These are phyloP conservation scores for Mortierella sp. DNA, from an alignment of 371 early-diverging fungal species.

Conservation along the genomic window DNA sequence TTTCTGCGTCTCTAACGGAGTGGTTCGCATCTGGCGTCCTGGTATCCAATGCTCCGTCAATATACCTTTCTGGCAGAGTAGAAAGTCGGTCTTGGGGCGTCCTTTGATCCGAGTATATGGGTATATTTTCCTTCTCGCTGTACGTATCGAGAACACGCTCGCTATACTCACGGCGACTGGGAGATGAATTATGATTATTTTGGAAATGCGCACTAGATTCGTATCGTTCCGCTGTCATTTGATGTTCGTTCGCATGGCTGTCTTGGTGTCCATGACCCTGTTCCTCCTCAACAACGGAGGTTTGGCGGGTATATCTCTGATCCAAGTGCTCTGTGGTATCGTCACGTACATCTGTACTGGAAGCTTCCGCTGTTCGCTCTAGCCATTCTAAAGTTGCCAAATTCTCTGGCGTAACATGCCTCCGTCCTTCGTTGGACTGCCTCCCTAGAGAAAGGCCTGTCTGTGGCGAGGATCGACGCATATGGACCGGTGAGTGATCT, in stretches of 20 bases:
- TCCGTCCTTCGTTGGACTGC: neutral
- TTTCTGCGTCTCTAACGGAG: conserved; percentile 14
- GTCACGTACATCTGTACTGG: neutral
- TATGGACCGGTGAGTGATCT: too few relatives aligned
- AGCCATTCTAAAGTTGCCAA: conserved; percentile 19
- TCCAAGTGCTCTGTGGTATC: neutral
- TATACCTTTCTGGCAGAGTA: neutral
- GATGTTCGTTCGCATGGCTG: neutral
- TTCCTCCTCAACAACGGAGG: conserved; percentile 6
- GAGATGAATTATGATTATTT: neutral
- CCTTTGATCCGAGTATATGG: neutral
- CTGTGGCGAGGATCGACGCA: neutral
- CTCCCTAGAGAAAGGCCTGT: too few relatives aligned
- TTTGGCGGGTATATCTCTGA: conserved; percentile 7
- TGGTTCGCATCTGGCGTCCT: conserved; percentile 10
- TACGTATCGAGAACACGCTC: conserved; percentile 7
- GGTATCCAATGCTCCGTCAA: neutral
- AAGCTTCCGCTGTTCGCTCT: conserved; percentile 9
- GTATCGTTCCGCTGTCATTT: too few relatives aligned
- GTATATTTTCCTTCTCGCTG: conserved; percentile 21
- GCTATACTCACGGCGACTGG: conserved; percentile 10
- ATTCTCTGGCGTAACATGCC: neutral
- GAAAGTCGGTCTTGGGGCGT: neutral
- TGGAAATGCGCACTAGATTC: too few relatives aligned
- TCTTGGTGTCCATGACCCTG: neutral